These are phyloP conservation scores for Ascochyta lentis DNA, from an alignment of 2,329 filamentous ascomycete species.

Conservation along the genomic window DNA sequence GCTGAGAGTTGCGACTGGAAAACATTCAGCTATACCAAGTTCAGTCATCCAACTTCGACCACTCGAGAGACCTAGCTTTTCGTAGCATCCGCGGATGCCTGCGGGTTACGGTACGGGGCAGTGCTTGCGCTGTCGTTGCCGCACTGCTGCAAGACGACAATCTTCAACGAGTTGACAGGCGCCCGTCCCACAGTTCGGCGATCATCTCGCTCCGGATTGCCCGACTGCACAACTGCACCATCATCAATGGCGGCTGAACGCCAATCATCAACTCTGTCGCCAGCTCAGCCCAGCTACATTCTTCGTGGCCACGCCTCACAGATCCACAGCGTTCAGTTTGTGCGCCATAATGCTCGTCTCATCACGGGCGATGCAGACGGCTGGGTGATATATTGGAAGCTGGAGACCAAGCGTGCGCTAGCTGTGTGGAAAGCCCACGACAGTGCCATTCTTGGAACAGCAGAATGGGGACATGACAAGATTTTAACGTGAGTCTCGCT, in stretches of 20 bases:
- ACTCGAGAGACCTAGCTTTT: neutral
- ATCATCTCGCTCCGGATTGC: slow-evolving; percentile 43
- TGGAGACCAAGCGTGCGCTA: slow-evolving; percentile 78
- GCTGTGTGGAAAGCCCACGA: slow-evolving; percentile 89
- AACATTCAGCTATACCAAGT: neutral
- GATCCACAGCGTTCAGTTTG: slow-evolving; percentile 78
- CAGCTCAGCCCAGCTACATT: slow-evolving; percentile 69
- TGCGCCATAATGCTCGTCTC: slow-evolving; percentile 75
- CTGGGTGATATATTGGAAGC: slow-evolving; percentile 85
- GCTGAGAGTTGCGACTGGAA: neutral
- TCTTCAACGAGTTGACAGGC: slow-evolving; percentile 19
- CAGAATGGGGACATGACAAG: slow-evolving; percentile 72
- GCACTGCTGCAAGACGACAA: slow-evolving; percentile 12
- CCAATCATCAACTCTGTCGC: slow-evolving; percentile 47
- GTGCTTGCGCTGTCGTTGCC: slow-evolving; percentile 16
- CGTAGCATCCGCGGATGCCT: neutral
- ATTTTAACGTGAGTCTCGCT: slow-evolving; percentile 78
- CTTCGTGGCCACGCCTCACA: slow-evolving; percentile 84
- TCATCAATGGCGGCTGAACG: slow-evolving; percentile 37
- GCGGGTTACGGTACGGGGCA: slow-evolving; percentile 2
- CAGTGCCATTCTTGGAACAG: slow-evolving; percentile 76
- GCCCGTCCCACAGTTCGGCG: slow-evolving; percentile 26
- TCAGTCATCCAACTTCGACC: neutral
- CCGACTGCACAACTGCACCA: slow-evolving; percentile 29
- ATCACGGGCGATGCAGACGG: slow-evolving; percentile 89